Evolutionary conservation across 441 rosid genomes (phyloP), one percentile per base, ranked within the genome.

Genomic region (Gossypium trilobum): DNA sequence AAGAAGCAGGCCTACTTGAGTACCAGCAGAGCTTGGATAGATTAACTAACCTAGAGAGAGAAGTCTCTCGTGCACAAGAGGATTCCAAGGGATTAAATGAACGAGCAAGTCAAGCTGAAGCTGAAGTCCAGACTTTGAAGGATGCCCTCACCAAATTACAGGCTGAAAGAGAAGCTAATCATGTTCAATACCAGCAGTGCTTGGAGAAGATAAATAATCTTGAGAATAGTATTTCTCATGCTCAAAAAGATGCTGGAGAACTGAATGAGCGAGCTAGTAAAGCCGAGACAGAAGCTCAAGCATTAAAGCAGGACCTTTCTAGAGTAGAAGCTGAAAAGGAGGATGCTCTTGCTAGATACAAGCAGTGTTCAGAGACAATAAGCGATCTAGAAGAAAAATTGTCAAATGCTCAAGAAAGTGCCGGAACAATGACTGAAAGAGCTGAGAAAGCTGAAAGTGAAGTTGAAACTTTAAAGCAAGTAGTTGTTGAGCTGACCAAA

Each of bases 1-100:
- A 90, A 82, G 93, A 92, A 79, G 93, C 91, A 77, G 89, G 70
- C 79, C 54, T 84, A 68, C 80, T 83, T 71, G 87, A 89, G 84
- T 92, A 86, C 84, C 91, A 81, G 60, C 86, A 82, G 78, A 86
- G 90, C 76, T 84, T 88, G 80, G 96, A 90, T 64, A 84, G 88
- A 78, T 75, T 91, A 67, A 75, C 91, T 60, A 82, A 83, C 67
- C 75, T 93, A 73, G 97, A 93, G 87, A 79, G 76, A 65, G 92
- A 90, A 84, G 81, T 91, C 64, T 85, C 89, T 76, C 83, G 72
- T 74, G 96, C 94, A 62, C 86, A 79, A 76, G 88, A 87, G 59
- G 89, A 88, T 70, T 90, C 90, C 27, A 74, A 56, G 76, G 84
- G 83, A 23, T 80, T 90, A 46, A 71, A 63, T 31, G 94, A 89